Percentiles rank a stretch among this genome's conserved stretches.
Evolutionary conservation across 257 asterid genomes (phyloP).

Genomic region (Orobanche coerulescens): DNA sequence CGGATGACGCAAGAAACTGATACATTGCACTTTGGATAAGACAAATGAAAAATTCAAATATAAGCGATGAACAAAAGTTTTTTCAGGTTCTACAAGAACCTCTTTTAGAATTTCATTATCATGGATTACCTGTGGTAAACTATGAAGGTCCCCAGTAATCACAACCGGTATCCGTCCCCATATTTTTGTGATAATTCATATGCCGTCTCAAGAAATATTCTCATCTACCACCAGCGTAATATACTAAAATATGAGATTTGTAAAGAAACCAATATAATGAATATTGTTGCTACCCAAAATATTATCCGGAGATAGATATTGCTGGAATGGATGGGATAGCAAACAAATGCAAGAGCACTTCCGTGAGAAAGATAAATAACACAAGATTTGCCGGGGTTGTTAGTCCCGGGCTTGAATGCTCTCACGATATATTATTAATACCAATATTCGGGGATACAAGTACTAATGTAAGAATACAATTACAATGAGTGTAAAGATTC

Average conservation of each 20-base stretch:
- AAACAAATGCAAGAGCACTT: no score
- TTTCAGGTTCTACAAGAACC: slow-evolving; percentile 5
- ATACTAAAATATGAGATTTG: background rate
- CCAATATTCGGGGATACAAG: no score
- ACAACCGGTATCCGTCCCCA: slow-evolving; percentile 83
- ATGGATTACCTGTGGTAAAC: slow-evolving; percentile 58
- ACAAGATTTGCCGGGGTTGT: no score
- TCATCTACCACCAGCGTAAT: slow-evolving; percentile 42
- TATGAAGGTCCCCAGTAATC: slow-evolving; percentile 67
- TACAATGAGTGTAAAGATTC: no score
- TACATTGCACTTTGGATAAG: slow-evolving; percentile 74
- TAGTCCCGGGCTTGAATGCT: no score
- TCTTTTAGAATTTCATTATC: background rate
- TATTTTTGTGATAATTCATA: slow-evolving; percentile 54
- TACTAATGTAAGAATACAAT: no score
- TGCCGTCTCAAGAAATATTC: slow-evolving; percentile 74
- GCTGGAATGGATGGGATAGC: no score
- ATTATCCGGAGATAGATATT: no score
- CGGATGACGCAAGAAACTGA: slow-evolving; percentile 60
- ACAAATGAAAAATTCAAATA: slow-evolving; percentile 23
- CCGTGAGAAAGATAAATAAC: no score
- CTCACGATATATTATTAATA: no score
- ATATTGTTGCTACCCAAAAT: no score
- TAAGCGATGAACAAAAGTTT: slow-evolving; percentile 3
- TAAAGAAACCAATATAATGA: background rate